Base-by-base conservation (phyloP, 2,329 filamentous ascomycete genomes). In the Triangularia verruculosa region DNA sequence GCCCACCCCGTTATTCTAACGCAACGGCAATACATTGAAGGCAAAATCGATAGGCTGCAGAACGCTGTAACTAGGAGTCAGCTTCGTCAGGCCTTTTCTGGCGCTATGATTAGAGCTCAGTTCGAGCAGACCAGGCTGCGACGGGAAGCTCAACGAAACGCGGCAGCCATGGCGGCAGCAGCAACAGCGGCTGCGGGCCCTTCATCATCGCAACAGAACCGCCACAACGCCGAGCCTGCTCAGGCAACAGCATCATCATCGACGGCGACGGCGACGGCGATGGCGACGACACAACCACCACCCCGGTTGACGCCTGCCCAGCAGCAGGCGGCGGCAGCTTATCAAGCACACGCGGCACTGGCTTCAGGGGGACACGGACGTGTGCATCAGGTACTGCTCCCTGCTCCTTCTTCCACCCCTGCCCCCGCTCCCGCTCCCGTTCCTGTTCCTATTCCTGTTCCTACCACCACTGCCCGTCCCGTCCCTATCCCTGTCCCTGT, bases 11-110 rank as follows among this genome's bases (percentile, higher is more conserved):
- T 76, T 3, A 78, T 85, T 66, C 74, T 86, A 4, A 74, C 75
- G 4, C 81, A 80, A 66, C 79, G 82, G 58, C 74, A 71, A 5
- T 78, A 83, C 56, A 76, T 87, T 5, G 81, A 84, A 66, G 71
- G 76, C 0, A 78, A 78, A 4, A 86, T 87, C 43, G 81, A 84
- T 64, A 77, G 79, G 2, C 80, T 86, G 61, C 72, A 78, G 0
- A 84, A 81, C 53, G 77, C 82, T 0, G 75, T 81, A 30, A 69
- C 77, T 13, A 77, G 83, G 34, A 77, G 79, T 3, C 80, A 83
- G 63, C 75, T 86, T 9, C 78, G 84, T 51, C 77, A 82, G 62
- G 77, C 80, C 0, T 79, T 86, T 2, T 79, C 78, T 22, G 75
- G 76, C 12, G 80, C 82, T 4, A 65, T 84, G 22, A 73, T 81